Evolutionary conservation across 148 eudicot genomes (phyloP), one percentile per base, ranked within the genome.

Genomic region (Vaccinium darrowii): DNA sequence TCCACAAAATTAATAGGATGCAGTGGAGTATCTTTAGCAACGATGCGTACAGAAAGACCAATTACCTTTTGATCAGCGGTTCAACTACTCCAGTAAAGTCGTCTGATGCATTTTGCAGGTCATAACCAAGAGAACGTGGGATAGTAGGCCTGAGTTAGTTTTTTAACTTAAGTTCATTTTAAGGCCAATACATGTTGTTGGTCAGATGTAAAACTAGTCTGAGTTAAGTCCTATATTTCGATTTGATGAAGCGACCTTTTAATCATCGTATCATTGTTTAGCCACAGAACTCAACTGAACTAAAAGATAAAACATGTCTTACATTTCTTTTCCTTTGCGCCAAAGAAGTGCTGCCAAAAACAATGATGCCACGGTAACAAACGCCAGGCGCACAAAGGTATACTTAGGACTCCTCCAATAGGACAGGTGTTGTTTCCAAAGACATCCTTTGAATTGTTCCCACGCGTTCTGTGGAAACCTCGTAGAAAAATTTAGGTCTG

Each of bases 391-490:
- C 9, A 76, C 80, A 2, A 85, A 84, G 84, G 90, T 92, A 81
- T 91, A 92, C 25, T 81, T 52, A 11, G 92, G 88, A 80, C 87
- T 93, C 84, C 92, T 88, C 95, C 93, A 91, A 75, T 92, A 91
- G 9, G 93, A 86, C 78, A 88, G 86, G 63, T 89, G 76, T 54
- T 91, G 95, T 85, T 92, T 92, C 94, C 94, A 92, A 21, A 92
- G 86, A 78, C 94, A 92, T 4, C 90, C 89, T 78, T 54, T 85
- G 63, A 79, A 90, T 73, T 92, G 92, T 11, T 60, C 84, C 80
- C 86, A 80, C 1, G 81, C 74, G 18, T 88, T 88, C 43, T 87
- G 90, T 21, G 95, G 57, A 83, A 86, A 90, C 30, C 87, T 75
- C 9, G 89, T 90, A 15, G 91, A 14, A 65, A 89, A 89, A 47